Conservation (phyloP, 805 yeast genomes). For the Zygosaccharomyces siamensis region DNA sequence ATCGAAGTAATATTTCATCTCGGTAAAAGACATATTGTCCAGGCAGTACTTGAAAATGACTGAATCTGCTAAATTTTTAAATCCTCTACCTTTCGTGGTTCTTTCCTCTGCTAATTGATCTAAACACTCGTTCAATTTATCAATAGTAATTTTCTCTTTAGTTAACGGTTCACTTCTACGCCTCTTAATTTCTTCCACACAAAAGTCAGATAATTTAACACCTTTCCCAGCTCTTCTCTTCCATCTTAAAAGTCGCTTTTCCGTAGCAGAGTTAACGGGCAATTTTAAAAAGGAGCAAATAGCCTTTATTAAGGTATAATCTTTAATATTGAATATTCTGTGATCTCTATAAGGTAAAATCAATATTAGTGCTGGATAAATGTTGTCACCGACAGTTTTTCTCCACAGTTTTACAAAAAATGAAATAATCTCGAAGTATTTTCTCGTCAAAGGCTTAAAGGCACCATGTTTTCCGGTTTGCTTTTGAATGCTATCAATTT, state of each 20-base stretch:
- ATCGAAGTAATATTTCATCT: constrained; percentile 63
- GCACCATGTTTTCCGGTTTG: constrained; percentile 10
- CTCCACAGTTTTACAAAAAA: constrained; percentile 50
- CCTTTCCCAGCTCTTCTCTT: constrained; percentile 41
- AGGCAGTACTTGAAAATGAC: constrained; percentile 47
- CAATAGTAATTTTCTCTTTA: constrained; percentile 41
- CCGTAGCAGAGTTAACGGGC: constrained; percentile 58
- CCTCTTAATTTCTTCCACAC: constrained; percentile 44
- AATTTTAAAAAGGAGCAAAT: constrained; percentile 51
- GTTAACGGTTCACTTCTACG: constrained; percentile 42
- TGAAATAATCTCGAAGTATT: constrained; percentile 30
- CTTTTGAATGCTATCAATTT: constrained; percentile 25
- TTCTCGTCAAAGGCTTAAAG: constrained; percentile 19
- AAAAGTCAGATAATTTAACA: constrained; percentile 45
- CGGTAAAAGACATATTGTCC: constrained; percentile 51
- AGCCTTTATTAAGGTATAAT: constrained; percentile 50
- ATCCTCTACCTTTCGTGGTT: constrained; percentile 17
- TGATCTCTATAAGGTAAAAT: constrained; percentile 60
- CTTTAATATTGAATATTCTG: constrained; percentile 59
- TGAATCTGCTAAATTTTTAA: constrained; percentile 21
- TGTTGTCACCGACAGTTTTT: constrained; percentile 51
- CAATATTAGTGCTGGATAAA: constrained; percentile 62
- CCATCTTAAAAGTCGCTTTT: constrained; percentile 46
- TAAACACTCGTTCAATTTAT: constrained; percentile 45
- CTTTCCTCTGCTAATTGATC: constrained; percentile 40